A percentile compares a stretch with the other conserved stretches of the same genome.
Conservation (phyloP, 177 flowering plant species). For the Vitis hybrid region DNA sequence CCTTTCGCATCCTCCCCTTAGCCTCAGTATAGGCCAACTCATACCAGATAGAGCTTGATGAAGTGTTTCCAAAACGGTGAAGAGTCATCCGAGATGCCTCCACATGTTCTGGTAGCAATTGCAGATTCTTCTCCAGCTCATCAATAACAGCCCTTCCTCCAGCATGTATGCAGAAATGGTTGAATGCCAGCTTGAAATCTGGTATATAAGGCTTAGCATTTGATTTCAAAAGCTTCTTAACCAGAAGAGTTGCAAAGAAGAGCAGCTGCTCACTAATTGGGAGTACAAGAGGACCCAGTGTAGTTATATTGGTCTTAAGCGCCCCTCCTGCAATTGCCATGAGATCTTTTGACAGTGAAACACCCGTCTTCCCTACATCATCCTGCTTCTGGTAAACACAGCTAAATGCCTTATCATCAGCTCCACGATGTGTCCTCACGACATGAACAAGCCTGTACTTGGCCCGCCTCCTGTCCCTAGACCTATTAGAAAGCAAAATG, state of each 20-base stretch:
- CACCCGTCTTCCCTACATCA: slow-evolving; percentile 50
- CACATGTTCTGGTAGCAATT: slow-evolving; percentile 47
- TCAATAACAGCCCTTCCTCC: slow-evolving; percentile 81
- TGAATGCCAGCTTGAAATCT: slow-evolving; percentile 69
- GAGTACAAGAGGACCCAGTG: slow-evolving; percentile 68
- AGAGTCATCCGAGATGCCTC: slow-evolving; percentile 79
- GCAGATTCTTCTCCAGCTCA: slow-evolving; percentile 76
- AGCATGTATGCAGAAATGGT: slow-evolving; percentile 75
- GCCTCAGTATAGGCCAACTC: slow-evolving; percentile 72
- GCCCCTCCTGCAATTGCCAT: slow-evolving; percentile 74
- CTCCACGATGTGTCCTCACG: slow-evolving; percentile 64
- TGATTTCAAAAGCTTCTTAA: slow-evolving; percentile 44
- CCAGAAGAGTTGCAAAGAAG: slow-evolving; percentile 51
- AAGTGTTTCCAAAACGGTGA: slow-evolving; percentile 70
- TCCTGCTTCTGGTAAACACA: slow-evolving; percentile 76
- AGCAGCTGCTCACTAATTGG: slow-evolving; percentile 71
- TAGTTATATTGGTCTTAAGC: slow-evolving; percentile 59
- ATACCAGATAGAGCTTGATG: slow-evolving; percentile 79
- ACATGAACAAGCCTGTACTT: slow-evolving; percentile 68
- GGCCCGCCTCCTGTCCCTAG: slow-evolving; percentile 40
- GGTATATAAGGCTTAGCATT: slow-evolving; percentile 66
- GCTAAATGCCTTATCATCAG: slow-evolving; percentile 58
- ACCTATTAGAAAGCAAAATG: slow-evolving; percentile 59
- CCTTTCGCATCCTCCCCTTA: slow-evolving; percentile 63
- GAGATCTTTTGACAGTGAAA: slow-evolving; percentile 62